Conservation (phyloP, 352 stramenopile genomes). For the Globisporangium sylvaticum region DNA sequence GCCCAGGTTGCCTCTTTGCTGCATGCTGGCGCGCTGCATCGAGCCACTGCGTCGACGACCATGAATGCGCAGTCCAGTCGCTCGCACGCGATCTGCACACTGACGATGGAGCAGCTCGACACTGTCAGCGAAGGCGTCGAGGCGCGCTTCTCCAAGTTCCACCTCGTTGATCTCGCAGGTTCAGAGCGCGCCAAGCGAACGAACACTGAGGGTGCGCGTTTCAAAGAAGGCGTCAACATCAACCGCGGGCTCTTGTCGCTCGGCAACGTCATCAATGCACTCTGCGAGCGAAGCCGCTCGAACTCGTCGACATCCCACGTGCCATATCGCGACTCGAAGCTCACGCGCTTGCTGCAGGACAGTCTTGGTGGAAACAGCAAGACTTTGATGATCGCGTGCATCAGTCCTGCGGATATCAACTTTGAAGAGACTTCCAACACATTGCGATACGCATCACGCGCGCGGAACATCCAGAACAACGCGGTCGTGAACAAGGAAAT, state of each 20-base stretch:
- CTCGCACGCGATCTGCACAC: conserved; percentile 88
- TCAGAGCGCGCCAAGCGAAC: conserved; percentile 92
- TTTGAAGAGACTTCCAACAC: conserved; percentile 95
- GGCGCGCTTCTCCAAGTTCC: conserved; percentile 83
- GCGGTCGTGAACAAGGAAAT: conserved; percentile 96
- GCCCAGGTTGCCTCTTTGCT: conserved; percentile 45
- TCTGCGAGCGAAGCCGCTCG: conserved; percentile 79
- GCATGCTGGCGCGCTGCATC: conserved; percentile 35
- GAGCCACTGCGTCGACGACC: conserved; percentile 59
- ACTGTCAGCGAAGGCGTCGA: conserved; percentile 23
- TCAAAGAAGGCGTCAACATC: conserved; percentile 93
- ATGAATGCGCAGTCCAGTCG: conserved; percentile 82
- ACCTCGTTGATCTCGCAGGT: conserved; percentile 95
- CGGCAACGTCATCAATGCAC: conserved; percentile 93
- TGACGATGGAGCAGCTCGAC: conserved; percentile 75
- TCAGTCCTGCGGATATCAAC: conserved; percentile 79
- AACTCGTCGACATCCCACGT: conserved; percentile 39
- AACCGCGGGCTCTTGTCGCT: conserved; percentile 93
- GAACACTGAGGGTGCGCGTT: conserved; percentile 72
- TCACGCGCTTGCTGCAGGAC: conserved; percentile 88
- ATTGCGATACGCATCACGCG: conserved; percentile 92
- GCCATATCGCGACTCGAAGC: conserved; percentile 90
- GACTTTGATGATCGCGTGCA: conserved; percentile 87
- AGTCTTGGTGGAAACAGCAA: conserved; percentile 89
- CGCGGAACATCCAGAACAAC: conserved; percentile 98